Conservation (phyloP, 306 rosid species). For the Ceratonia siliqua region DNA sequence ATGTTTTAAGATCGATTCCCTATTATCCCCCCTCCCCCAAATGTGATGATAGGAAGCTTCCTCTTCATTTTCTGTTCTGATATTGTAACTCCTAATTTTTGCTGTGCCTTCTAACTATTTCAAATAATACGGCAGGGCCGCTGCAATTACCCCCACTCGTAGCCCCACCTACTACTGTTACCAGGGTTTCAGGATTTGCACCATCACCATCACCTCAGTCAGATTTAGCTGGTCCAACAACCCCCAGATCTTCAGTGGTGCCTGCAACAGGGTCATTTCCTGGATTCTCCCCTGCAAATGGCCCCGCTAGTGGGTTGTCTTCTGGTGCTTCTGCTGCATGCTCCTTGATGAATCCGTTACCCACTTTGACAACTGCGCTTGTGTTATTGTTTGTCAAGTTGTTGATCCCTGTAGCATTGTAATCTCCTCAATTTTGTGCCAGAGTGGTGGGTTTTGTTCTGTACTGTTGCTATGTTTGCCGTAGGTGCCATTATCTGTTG, state of each 20-base stretch:
- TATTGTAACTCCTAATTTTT: neutral
- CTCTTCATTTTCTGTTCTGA: neutral
- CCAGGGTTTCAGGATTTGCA: constrained; percentile 51
- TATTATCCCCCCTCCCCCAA: neutral
- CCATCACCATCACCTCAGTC: constrained; percentile 78
- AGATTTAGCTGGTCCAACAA: constrained; percentile 43
- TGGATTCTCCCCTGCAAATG: constrained; percentile 63
- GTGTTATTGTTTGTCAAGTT: constrained; percentile 49
- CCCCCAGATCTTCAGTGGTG: constrained; percentile 50
- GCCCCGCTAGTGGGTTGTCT: constrained; percentile 61
- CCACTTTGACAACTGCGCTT: constrained; percentile 42
- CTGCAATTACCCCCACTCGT: constrained; percentile 75
- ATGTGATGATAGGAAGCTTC: neutral
- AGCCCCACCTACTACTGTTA: constrained; percentile 77
- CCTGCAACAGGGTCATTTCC: constrained; percentile 62
- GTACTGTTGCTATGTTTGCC: constrained; percentile 15
- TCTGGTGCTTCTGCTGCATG: constrained; percentile 64
- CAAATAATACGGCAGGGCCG: constrained; percentile 56
- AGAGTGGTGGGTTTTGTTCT: constrained; percentile 33
- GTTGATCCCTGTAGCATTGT: constrained; percentile 47
- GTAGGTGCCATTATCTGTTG: constrained; percentile 34
- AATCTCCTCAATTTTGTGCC: constrained; percentile 40
- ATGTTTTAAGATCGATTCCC: neutral
- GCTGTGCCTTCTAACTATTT: constrained; percentile 17
- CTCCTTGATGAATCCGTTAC: constrained; percentile 59